phyloP scores from a whole-genome alignment of 345 rosid genomes.

The Carallia pectinifolia region DNA sequence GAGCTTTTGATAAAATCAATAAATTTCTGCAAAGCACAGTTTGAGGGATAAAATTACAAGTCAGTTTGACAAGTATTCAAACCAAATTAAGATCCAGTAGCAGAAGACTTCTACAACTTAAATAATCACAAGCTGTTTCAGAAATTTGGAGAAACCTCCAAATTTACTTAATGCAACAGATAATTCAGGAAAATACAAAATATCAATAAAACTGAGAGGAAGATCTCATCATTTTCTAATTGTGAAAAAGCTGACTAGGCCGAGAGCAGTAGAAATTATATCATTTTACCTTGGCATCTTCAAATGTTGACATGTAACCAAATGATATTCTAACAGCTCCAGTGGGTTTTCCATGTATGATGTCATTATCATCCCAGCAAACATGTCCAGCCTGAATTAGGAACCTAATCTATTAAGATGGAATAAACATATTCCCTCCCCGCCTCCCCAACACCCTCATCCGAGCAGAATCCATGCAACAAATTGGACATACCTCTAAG shows the following conservation, averaged over 20 bases:
- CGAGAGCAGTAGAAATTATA: slow-evolving; percentile 8
- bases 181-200: too few species aligned
- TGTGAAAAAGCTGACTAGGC: slow-evolving; percentile 5
- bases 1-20: slow-evolving; percentile 63
- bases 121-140: too few species aligned
- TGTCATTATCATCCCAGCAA: slow-evolving; percentile 97
- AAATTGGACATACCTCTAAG: slow-evolving; percentile 55
- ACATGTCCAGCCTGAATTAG: slow-evolving; percentile 78
- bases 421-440: neutral
- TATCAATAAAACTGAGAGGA: too few species aligned
- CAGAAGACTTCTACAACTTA: neutral
- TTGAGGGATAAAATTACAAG: slow-evolving; percentile 2
- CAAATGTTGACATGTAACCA: slow-evolving; percentile 97
- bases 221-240: neutral
- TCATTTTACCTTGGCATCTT: slow-evolving; percentile 70
- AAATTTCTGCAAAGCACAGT: slow-evolving; percentile 53
- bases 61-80: neutral
- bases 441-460: neutral
- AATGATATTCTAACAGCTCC: slow-evolving; percentile 93
- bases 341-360: slow-evolving; percentile 79
- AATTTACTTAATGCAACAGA: too few species aligned
- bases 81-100: slow-evolving; percentile 6
- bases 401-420: neutral
- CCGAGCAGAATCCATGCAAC: slow-evolving; percentile 2
- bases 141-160: too few species aligned